These are phyloP conservation scores for Sphagnurus paluster DNA, from an alignment of 1,284 basidiomycete genomes.

Conservation along the genomic window DNA sequence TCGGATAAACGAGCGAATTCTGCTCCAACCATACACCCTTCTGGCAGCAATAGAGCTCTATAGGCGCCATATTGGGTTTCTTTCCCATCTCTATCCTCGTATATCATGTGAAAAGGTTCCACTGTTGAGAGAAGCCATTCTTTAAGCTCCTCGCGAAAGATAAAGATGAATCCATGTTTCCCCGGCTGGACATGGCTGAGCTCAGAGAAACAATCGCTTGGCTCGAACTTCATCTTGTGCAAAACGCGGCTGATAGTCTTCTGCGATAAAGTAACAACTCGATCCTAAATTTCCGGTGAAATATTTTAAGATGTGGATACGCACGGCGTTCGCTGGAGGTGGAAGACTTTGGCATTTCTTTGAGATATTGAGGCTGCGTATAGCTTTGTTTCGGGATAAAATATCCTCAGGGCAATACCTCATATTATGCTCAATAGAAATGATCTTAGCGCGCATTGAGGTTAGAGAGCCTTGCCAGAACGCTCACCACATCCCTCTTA, in stretches of 20 bases:
- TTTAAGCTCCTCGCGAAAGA: constrained; percentile 15
- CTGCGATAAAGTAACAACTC: too few relatives aligned
- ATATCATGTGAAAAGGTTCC: constrained; percentile 12
- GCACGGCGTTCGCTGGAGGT: not conserved
- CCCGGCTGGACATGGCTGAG: constrained; percentile 10
- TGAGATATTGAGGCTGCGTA: constrained; percentile 5
- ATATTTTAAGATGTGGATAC: too few relatives aligned
- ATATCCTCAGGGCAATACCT: constrained; percentile 2
- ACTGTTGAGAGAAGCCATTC: constrained; percentile 11
- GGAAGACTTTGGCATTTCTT: constrained; percentile 4
- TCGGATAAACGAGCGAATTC: constrained; percentile 7
- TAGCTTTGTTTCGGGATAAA: not conserved
- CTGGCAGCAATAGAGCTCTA: constrained; percentile 3
- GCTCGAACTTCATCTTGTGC: constrained; percentile 12
- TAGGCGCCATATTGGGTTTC: constrained; percentile 11
- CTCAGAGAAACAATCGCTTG: constrained; percentile 12
- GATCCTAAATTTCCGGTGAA: too few relatives aligned
- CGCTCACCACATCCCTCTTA: constrained; percentile 1
- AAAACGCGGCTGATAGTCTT: too few relatives aligned
- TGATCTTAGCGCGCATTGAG: not conserved
- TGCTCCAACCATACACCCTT: constrained; percentile 13
- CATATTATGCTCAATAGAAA: not conserved
- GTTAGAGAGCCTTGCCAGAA: not conserved
- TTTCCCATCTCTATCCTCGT: constrained; percentile 1
- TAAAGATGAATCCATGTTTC: constrained; percentile 14